Conservation (phyloP, 192 early-diverging fungal genomes). For the Coemansia sp. region DNA sequence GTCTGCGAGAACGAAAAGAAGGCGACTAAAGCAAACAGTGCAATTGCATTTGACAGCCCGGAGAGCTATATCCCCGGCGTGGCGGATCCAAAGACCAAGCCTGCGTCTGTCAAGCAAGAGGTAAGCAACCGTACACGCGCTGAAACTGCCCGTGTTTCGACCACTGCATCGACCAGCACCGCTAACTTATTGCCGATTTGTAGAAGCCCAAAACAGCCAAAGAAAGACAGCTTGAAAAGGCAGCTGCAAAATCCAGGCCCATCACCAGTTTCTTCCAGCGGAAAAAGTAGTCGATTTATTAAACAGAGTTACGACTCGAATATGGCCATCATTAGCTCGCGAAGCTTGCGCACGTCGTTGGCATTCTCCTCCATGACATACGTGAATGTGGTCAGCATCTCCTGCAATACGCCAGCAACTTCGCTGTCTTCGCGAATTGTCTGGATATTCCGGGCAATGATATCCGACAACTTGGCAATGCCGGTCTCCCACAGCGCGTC, state of each 20-base stretch:
- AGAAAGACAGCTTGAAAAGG: constrained; percentile 39
- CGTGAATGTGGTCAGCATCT: constrained; percentile 77
- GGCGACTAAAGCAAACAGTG: constrained; percentile 5
- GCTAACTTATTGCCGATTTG: neutral
- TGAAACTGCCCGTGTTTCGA: neutral
- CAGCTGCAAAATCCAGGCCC: constrained; percentile 38
- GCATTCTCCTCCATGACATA: constrained; percentile 73
- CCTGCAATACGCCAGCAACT: constrained; percentile 72
- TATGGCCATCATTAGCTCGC: constrained; percentile 51
- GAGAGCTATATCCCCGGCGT: constrained; percentile 30
- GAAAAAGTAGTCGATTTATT: constrained; percentile 1
- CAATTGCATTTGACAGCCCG: constrained; percentile 22
- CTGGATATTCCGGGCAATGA: constrained; percentile 74
- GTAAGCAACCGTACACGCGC: constrained; percentile 2
- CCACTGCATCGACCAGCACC: neutral
- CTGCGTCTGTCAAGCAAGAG: neutral
- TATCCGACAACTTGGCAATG: constrained; percentile 72
- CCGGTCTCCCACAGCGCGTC: constrained; percentile 88
- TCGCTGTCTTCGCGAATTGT: constrained; percentile 75
- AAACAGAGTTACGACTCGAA: constrained; percentile 15
- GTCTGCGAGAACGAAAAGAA: constrained; percentile 11
- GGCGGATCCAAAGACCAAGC: constrained; percentile 8
- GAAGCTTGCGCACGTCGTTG: constrained; percentile 51
- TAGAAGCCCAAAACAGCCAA: constrained; percentile 40
- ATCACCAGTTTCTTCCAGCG: constrained; percentile 42